Evolutionary conservation across 2,329 filamentous ascomycete genomes (phyloP).

Genomic region (Sodiomyces alkalinus): DNA sequence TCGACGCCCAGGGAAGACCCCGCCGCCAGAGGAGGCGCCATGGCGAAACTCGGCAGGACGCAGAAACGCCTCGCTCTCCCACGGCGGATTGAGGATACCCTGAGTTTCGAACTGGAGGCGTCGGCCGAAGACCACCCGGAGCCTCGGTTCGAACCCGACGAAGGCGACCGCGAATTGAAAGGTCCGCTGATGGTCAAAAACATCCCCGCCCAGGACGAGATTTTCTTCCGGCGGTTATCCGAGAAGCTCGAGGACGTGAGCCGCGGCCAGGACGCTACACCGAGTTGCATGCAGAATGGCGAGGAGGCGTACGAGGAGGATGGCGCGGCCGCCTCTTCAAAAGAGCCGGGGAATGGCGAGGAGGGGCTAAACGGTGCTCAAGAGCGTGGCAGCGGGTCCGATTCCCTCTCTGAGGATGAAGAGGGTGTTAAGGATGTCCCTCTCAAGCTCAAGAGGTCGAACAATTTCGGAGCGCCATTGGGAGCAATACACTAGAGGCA

Average conservation of each 20-base stretch:
- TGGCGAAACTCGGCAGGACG: constrained; percentile 14
- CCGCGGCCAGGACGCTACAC: constrained; percentile 28
- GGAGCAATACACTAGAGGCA: too few species aligned
- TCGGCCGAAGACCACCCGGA: constrained; percentile 10
- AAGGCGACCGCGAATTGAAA: constrained; percentile 29
- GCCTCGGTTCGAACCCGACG: constrained; percentile 20
- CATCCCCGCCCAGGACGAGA: constrained; percentile 38
- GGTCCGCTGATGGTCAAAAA: constrained; percentile 40
- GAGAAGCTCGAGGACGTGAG: constrained; percentile 36
- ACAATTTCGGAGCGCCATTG: constrained; percentile 16
- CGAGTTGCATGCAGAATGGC: constrained; percentile 23
- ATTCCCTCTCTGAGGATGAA: constrained; percentile 8
- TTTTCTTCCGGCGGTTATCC: constrained; percentile 33
- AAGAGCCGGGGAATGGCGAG: too few species aligned
- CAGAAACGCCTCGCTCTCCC: background rate
- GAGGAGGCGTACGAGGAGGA: constrained; percentile 9
- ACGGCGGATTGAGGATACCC: constrained; percentile 2
- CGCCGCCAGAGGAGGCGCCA: too few species aligned
- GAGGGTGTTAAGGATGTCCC: constrained; percentile 28
- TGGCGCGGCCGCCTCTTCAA: constrained; percentile 6
- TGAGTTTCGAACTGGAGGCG: constrained; percentile 1
- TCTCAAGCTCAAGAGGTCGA: constrained; percentile 28
- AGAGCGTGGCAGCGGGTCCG: constrained; percentile 9
- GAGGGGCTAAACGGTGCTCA: background rate
- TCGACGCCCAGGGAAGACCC: too few species aligned